Conservation (phyloP, 1,284 basidiomycete species). For the Earliella scabrosa region DNA sequence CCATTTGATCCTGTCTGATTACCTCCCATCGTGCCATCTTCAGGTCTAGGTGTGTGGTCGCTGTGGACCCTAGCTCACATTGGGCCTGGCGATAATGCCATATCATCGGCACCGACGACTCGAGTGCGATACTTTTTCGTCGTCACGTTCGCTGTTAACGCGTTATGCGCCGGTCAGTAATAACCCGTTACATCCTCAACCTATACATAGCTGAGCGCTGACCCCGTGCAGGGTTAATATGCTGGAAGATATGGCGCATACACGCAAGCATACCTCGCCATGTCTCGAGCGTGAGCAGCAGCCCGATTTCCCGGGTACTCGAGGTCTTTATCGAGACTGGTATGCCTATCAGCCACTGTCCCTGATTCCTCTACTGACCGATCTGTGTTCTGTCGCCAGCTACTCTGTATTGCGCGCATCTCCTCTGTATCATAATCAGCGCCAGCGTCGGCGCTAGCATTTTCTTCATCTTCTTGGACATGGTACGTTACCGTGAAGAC, state of each 20-base stretch:
- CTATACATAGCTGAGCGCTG: too few relatives aligned
- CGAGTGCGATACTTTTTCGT: slow-evolving; percentile 1
- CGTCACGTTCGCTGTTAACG: not conserved
- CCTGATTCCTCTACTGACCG: too few relatives aligned
- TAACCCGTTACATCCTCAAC: too few relatives aligned
- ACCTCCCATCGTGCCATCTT: not conserved
- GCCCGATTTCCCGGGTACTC: not conserved
- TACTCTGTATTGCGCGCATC: slow-evolving; percentile 4
- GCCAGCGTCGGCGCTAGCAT: slow-evolving; percentile 3
- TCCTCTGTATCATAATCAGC: not conserved
- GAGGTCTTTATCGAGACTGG: not conserved
- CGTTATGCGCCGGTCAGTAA: not conserved
- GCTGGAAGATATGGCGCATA: not conserved
- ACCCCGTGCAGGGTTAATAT: not conserved
- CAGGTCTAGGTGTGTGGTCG: not conserved
- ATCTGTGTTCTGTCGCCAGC: not conserved
- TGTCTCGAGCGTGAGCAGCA: not conserved
- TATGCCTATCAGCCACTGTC: too few relatives aligned
- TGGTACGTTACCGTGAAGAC: not conserved
- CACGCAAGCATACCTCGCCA: not conserved
- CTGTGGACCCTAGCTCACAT: not conserved
- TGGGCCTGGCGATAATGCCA: not conserved
- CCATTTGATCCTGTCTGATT: not conserved
- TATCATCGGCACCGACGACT: not conserved
- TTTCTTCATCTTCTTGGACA: slow-evolving; percentile 8